Evolutionary conservation across 2,329 filamentous ascomycete genomes (phyloP), one percentile per base, ranked within the genome.

Genomic region (Xylariaceae sp.): DNA sequence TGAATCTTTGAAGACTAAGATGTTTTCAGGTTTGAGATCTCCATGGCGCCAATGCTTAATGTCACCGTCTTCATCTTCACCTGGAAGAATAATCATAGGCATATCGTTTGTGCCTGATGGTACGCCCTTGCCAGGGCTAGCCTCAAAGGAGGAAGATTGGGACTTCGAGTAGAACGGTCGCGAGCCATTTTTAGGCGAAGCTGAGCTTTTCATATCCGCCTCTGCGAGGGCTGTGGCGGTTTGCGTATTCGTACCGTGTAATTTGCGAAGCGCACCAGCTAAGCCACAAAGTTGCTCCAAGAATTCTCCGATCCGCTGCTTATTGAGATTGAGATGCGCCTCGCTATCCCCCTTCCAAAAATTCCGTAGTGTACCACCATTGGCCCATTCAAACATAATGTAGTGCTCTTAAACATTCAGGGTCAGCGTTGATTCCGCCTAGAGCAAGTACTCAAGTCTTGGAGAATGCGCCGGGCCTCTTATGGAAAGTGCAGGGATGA

Each of bases 11-110:
- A 60, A 62, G 7, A 53, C 26, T 1, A 64, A 37, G 3, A 67
- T 67, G 31, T 69, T 69, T 4, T 67, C 64, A 0, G 66, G 65
- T 33, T 67, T 67, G 3, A 66, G 11, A 31, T 62, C 52, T 4
- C 57, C 58, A 26, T 63, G 63, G 4, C 53, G 59, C 39, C 39
- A 59, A 16, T 52, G 34, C 14, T 44, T 49, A 16, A 9, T 17
- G 12, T 44, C 29, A 23, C 19, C 14, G 12, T 44, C 43, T 19
- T 17, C 31, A 36, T 39, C 26, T 17, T 28, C 34, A 24, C 16
- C 28, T 44, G 37, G 17, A 34, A 34, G 23, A 26, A 23, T 39
- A 17, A 52, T 52, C 11, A 7, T 14, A 7, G 47, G 54, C 47
- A 28, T 16, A 24, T 36, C 28, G 19, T 11, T 19, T n/a, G 31